A percentile compares a stretch with the other conserved stretches of the same genome.
Evolutionary conservation across 2,329 filamentous ascomycete genomes (phyloP).

Genomic region (Colletotrichum australisinense): DNA sequence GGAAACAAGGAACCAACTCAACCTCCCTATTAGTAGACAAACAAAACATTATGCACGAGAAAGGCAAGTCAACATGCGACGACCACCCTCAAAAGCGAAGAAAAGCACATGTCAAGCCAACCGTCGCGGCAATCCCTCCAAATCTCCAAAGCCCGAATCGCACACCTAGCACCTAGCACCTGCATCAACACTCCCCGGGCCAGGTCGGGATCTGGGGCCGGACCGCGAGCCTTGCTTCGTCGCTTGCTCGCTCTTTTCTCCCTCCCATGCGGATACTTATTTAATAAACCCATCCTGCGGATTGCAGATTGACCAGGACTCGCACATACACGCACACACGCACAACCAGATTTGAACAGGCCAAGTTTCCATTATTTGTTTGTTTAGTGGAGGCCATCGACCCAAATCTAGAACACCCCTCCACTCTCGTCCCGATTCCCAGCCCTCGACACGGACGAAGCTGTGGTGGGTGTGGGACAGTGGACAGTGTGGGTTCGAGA

Average conservation of each 20-base stretch:
- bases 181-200: background rate
- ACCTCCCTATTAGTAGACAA: rapidly evolving
- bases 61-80: background rate
- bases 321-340: background rate
- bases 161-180: no score
- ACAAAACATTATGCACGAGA: background rate
- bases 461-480: background rate
- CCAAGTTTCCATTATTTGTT: constrained; percentile 11
- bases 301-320: no score
- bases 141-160: background rate
- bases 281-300: no score
- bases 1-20: background rate
- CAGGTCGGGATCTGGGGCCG: background rate
- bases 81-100: background rate
- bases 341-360: background rate
- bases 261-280: no score
- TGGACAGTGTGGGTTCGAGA: background rate
- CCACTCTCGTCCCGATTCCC: background rate
- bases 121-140: background rate
- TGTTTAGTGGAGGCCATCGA: background rate
- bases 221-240: background rate
- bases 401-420: background rate
- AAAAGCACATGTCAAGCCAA: constrained; percentile 2
- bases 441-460: background rate
- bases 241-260: background rate